These are phyloP conservation scores for Pseudopyrenochaeta lycopersici DNA, from an alignment of 2,329 filamentous ascomycete genomes.

Conservation along the genomic window DNA sequence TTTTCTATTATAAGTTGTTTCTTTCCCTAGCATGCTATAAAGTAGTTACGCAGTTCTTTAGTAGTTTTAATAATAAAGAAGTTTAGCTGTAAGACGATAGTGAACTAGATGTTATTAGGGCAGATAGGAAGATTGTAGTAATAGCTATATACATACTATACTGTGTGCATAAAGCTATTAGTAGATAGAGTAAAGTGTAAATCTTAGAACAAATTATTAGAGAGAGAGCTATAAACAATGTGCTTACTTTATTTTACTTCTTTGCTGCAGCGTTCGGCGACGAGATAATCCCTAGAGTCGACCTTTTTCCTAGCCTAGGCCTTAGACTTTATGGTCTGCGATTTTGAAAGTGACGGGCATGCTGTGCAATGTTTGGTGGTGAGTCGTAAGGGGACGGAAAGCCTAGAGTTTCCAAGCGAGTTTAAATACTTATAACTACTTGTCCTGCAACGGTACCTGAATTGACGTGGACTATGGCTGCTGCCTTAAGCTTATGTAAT, in stretches of 20 bases:
- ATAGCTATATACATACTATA: slow-evolving; percentile 21
- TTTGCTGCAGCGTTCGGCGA: neutral
- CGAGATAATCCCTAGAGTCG: too few relatives aligned
- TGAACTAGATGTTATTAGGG: slow-evolving; percentile 39
- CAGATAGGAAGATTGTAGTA: slow-evolving; percentile 34
- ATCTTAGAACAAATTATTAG: neutral
- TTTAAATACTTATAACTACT: too few relatives aligned
- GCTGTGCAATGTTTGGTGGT: too few relatives aligned
- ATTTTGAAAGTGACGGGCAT: too few relatives aligned
- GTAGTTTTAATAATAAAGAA: slow-evolving; percentile 36
- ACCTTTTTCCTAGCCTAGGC: too few relatives aligned
- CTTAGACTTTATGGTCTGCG: too few relatives aligned
- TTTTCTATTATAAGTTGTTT: slow-evolving; percentile 19
- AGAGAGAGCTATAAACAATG: slow-evolving; percentile 20
- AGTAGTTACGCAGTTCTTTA: slow-evolving; percentile 31
- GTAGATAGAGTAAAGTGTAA: slow-evolving; percentile 4
- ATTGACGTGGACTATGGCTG: too few relatives aligned
- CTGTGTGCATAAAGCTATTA: slow-evolving; percentile 28
- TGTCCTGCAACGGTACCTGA: too few relatives aligned
- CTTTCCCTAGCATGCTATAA: slow-evolving; percentile 44
- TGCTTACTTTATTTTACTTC: neutral
- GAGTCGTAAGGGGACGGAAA: too few relatives aligned
- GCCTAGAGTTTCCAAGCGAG: too few relatives aligned
- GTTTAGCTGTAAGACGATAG: slow-evolving; percentile 33
- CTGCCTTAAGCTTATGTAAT: too few relatives aligned